Conservation (phyloP, 345 rosid species). For the Pseudoturritis turrita region DNA sequence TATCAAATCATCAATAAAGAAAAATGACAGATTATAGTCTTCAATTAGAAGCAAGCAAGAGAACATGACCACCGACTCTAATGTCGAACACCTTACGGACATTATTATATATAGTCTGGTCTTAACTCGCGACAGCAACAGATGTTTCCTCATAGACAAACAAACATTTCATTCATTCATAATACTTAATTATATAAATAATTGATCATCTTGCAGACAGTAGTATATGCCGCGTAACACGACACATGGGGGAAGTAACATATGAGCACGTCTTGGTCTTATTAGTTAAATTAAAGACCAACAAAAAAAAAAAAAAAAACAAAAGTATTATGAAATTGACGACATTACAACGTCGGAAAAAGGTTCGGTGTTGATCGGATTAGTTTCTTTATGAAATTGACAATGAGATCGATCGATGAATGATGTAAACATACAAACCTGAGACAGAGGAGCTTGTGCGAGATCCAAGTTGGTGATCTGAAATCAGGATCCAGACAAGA, state of each 20-base stretch:
- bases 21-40: background rate
- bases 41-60: constrained; percentile 27
- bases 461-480: constrained; percentile 12
- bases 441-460: background rate
- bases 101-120: background rate
- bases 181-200: background rate
- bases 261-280: constrained; percentile 23
- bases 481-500: background rate
- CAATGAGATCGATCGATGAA: no score
- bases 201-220: background rate
- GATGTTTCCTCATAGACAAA: constrained; percentile 27
- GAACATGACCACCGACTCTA: constrained; percentile 2
- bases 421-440: no score
- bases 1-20: background rate
- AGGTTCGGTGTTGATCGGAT: background rate
- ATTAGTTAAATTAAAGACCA: background rate
- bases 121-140: constrained; percentile 27
- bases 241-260: constrained; percentile 9
- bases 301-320: no score
- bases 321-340: no score
- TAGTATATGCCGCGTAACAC: background rate
- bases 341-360: background rate
- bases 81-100: constrained; percentile 11
- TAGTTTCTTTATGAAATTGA: no score
- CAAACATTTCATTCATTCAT: constrained; percentile 33